phyloP scores from a whole-genome alignment of 2,329 filamentous ascomycete species.

The Talaromyces rugulosus region DNA sequence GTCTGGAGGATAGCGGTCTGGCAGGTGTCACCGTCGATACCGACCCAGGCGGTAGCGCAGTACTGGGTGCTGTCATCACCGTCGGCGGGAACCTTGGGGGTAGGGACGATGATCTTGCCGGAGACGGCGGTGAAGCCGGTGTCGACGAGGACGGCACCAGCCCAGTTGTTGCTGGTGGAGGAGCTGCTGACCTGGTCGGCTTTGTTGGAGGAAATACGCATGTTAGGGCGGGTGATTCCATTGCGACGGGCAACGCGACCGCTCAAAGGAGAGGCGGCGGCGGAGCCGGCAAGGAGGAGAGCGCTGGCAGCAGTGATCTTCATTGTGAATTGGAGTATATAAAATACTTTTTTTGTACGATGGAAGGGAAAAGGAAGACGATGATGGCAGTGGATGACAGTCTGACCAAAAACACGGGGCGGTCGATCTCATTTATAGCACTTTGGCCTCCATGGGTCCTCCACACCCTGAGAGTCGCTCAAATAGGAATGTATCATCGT shows the following conservation, averaged over 20 bases:
- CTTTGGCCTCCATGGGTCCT: not conserved
- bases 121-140: slow-evolving; percentile 45
- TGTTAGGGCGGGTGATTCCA: slow-evolving; percentile 28
- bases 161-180: slow-evolving; percentile 55
- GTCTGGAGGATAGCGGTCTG: slow-evolving; percentile 53
- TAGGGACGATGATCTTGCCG: slow-evolving; percentile 50
- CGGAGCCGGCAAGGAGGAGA: slow-evolving; percentile 39
- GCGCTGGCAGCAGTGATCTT: slow-evolving; percentile 41
- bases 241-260: slow-evolving; percentile 21
- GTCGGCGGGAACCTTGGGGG: slow-evolving; percentile 38
- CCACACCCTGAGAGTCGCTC: not conserved
- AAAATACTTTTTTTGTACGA: not conserved
- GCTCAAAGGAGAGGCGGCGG: slow-evolving; percentile 45
- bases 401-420: not conserved
- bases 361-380: not conserved
- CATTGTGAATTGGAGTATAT: slow-evolving; percentile 38
- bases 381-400: slow-evolving; percentile 1
- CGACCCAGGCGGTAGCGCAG: slow-evolving; percentile 53
- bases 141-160: slow-evolving; percentile 51
- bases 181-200: slow-evolving; percentile 33
- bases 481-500: slow-evolving; percentile 1
- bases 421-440: slow-evolving; percentile 3
- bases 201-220: slow-evolving; percentile 26
- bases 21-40: slow-evolving; percentile 59
- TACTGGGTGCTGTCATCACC: slow-evolving; percentile 41